Evolutionary conservation across 2,329 filamentous ascomycete genomes (phyloP), one percentile per base, ranked within the genome.

Genomic region (Colletotrichum horii): DNA sequence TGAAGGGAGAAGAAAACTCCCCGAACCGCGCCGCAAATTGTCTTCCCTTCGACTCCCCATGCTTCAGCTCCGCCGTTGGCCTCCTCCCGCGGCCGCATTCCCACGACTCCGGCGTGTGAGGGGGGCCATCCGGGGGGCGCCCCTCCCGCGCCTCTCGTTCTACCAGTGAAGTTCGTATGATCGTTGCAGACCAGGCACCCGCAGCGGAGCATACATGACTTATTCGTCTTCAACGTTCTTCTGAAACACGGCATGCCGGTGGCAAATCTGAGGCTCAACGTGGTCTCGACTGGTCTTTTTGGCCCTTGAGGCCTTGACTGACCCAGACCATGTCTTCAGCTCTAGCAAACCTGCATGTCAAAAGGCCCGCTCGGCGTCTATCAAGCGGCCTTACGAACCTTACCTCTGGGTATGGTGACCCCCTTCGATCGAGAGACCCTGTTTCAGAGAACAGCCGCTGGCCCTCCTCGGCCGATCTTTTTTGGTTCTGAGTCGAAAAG

Each of bases 201-300:
- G 43, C 56, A 62, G 55, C 64, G 36, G 70, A 70, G 71, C 71
- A 14, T 24, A 19, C n/a, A 15, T 68, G 65, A 68, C 64, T 65
- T 58, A 34, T 52, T 60, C 28, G 6, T 55, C 43, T 30, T 67
- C 24, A 9, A 72, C 30, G 43, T 58, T 32, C 32, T n/a, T 52
- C n/a, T 68, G 70, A 64, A 52, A 65, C 58, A 73, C 43, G 65
- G 36, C 56, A 55, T 56, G 34, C 12, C 38, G 28, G 73, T 73
- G 73, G 73, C 73, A 43, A 75, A 52, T 30, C 16, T 65, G 70
- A 68, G 73, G 73, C 70, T 75, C 73, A 75, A 74, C 58, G 32
- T 16, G 65, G 65, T 38, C 70, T 62, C 11, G 65, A 69, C 66
- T 69, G 24, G 52, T 60, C 66, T 24, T 24, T 36, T 52, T 52